Percentiles rank a stretch among this genome's conserved stretches.
Conservation (phyloP, 106 monocot genomes). For the Narthecium ossifragum region DNA sequence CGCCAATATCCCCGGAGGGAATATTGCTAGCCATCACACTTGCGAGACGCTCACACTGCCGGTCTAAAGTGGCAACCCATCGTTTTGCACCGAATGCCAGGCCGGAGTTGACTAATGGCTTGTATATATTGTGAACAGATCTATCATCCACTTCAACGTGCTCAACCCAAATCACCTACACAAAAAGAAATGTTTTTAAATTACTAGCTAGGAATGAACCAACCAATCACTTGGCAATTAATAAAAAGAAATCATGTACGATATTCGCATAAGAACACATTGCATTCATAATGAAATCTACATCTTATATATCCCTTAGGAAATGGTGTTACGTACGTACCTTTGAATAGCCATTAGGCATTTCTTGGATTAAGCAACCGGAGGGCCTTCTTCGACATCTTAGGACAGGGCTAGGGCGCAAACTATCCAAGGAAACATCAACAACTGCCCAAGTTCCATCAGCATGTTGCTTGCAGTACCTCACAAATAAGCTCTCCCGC, state of each 20-base stretch:
- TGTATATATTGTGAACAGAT: slow-evolving; percentile 79
- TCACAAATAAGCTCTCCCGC: slow-evolving; percentile 65
- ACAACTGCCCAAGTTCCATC: slow-evolving; percentile 97
- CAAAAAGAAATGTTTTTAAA: background rate
- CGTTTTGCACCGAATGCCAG: slow-evolving; percentile 84
- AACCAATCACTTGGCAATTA: too few species aligned
- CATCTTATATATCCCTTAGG: background rate
- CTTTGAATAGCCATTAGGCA: slow-evolving; percentile 99
- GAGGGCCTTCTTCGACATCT: slow-evolving; percentile 83
- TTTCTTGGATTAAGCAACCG: slow-evolving; percentile 89
- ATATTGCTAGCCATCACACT: slow-evolving; percentile 72
- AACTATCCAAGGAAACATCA: slow-evolving; percentile 82
- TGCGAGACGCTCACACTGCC: slow-evolving; percentile 86
- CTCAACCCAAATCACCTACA: slow-evolving; percentile 88
- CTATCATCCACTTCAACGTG: slow-evolving; percentile 85
- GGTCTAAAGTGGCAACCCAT: slow-evolving; percentile 70
- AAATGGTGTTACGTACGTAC: slow-evolving; percentile 11
- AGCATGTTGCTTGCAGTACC: slow-evolving; percentile 89
- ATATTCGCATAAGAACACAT: too few species aligned
- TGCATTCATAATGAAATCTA: background rate
- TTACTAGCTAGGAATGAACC: background rate
- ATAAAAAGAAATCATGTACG: too few species aligned
- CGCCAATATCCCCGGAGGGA: slow-evolving; percentile 64
- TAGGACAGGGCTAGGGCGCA: slow-evolving; percentile 48
- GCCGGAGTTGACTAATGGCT: slow-evolving; percentile 71